A percentile compares a stretch with the other conserved stretches of the same genome.
Evolutionary conservation across 371 early-diverging fungal species (phyloP).

Genomic region (Dinochytrium kinnereticum): DNA sequence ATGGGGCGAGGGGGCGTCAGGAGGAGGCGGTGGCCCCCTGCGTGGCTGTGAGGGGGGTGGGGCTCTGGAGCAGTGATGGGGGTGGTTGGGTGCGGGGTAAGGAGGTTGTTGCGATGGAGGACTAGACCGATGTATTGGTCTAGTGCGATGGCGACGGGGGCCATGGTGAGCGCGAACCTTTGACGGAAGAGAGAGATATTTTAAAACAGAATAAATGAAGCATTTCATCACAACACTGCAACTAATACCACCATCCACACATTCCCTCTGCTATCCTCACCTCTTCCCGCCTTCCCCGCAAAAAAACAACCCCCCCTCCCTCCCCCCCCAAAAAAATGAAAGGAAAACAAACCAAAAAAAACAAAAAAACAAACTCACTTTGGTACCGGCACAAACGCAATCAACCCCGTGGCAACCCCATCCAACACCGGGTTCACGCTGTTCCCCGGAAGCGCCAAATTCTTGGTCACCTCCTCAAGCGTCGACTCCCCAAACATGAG

Average conservation of each 20-base stretch:
- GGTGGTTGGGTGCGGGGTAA: neutral
- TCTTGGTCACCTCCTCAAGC: constrained; percentile 65
- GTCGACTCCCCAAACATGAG: constrained; percentile 73
- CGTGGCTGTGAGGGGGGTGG: constrained; percentile 10
- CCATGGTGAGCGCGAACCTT: constrained; percentile 25
- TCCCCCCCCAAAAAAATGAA: neutral
- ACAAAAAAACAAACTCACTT: constrained; percentile 5
- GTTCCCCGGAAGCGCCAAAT: constrained; percentile 6
- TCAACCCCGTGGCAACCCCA: constrained; percentile 15
- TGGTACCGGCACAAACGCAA: constrained; percentile 25
- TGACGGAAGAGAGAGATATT: neutral
- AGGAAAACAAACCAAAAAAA: neutral
- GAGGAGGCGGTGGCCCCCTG: neutral
- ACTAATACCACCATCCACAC: too few species aligned
- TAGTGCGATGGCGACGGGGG: constrained; percentile 24
- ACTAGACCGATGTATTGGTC: constrained; percentile 18
- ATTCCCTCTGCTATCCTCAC: too few species aligned
- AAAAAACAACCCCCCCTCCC: neutral
- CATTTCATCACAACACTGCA: too few species aligned
- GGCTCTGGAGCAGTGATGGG: neutral
- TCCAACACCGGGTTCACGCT: neutral
- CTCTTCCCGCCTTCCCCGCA: neutral
- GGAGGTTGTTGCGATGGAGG: constrained; percentile 7
- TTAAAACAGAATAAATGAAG: too few species aligned
- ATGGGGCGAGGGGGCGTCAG: constrained; percentile 19